Base-by-base conservation (phyloP, 2,329 filamentous ascomycete species). In the Fusarium sp. region DNA sequence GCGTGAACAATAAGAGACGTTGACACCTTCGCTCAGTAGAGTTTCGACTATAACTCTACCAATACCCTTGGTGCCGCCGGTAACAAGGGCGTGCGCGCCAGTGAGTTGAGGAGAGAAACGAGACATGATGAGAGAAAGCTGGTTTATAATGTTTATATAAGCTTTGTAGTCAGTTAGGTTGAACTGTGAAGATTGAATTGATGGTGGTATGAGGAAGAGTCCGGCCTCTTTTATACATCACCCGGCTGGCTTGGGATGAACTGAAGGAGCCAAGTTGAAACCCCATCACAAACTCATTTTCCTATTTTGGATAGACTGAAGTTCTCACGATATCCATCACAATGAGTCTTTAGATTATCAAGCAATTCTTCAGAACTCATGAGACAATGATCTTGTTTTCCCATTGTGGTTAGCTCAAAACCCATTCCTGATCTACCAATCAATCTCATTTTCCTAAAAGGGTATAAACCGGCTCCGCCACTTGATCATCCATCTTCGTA, bases 1-100 rank as follows among this genome's bases (percentile, higher is more conserved):
- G 6, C 73, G 70, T 10, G 73, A 61, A 8, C 74, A 74, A 7
- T 74, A 76, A 3, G 74, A 76, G 6, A 76, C 74, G 21, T 76
- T 75, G 15, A 71, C 74, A 8, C 74, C 29, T 75, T 74, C n/a
- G 41, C 21, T 13, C 16, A 76, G 63, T 12, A 76, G 69, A 2
- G 35, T 31, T 31, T 76, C 60, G 0, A 69, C 71, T 2, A 73
- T 70, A 3, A 59, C 69, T 37, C 44, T 71, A 1, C 74, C 74
- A n/a, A 76, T 71, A 4, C 74, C 74, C 26, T 76, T 76, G 8
- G 61, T 66, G 1, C 74, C 74, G 10, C 74, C 26, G 3, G 31
- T 31, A 4, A 38, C 23, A 13, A 23, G 9, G 21, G 20, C 41
- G 15, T 41, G 21, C 1, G 26, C 13, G 29, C 58, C 28, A 48